Base-by-base conservation (phyloP, 805 yeast genomes). In the Candida incommunis region DNA sequence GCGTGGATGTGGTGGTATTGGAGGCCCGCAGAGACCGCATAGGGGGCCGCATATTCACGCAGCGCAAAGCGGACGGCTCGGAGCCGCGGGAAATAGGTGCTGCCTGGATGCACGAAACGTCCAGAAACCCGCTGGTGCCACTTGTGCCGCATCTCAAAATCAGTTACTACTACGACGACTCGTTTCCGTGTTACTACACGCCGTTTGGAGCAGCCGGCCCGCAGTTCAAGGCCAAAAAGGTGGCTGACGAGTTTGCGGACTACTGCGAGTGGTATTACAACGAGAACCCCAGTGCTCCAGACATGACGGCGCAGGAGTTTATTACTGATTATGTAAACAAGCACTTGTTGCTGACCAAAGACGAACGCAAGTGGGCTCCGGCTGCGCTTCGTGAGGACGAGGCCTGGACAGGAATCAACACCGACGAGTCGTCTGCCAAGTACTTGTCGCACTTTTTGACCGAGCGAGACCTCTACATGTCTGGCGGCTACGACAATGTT, bases 101-200 rank as follows among this genome's bases (percentile, higher is more conserved):
- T 0, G 73, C 84, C 9, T 85, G 95, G 94, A 84, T 80, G 55
- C 94, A 85, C 54, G 94, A 84, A 54, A 76, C 85, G 1, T 62
- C 83, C 42, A 69, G 74, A 31, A 84, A 84, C 57, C 67, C 69
- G 2, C 64, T 80, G 16, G 78, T 83, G 52, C 71, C 50, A 2
- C 41, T 52, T 40, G 45, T 52, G 18, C 40, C 50, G 41, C 49
- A 52, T 23, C 46, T 52, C 23, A 43, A 43, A 16, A 40, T 52
- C 23, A 45, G 45, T 23, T 52, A 51, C 27, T 52, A 52, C 43
- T 52, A 50, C 27, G 56, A 52, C 31, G 56, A 52, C 41, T 52
- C 53, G 23, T 41, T 46, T 22, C 52, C 53, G 4, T 41, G 45
- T 40, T 52, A 52, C 41, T 41, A 50, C 26, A 52, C 56, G 9